Base-by-base conservation (phyloP, 1,284 basidiomycete genomes). In the Puccinia hordei region DNA sequence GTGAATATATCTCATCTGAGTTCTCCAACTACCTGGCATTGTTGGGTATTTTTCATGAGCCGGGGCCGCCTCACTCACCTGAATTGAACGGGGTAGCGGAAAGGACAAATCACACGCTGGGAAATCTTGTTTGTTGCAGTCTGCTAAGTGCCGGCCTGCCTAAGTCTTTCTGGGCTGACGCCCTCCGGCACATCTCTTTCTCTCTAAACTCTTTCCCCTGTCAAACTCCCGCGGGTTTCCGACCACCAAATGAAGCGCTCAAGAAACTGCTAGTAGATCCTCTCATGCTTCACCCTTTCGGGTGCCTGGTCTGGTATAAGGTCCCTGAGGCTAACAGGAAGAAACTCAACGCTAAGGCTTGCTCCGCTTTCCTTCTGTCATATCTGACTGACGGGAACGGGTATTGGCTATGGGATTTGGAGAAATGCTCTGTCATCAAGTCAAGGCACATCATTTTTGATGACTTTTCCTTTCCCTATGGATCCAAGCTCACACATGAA, bases 21-120 rank as follows among this genome's bases (percentile, higher is more conserved):
- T 85, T 87, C 75, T 22, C 74, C 13, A 81, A 77, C 0, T 85
- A 83, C 61, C 84, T 86, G 5, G 81, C 81, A 10, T 35, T 68
- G 0, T 41, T 79, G 9, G 87, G 87, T 22, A 87, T 85, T 6
- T n/a, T n/a, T n/a, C n/a, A n/a, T n/a, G n/a, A n/a, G n/a, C n/a
- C n/a, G n/a, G n/a, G n/a, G n/a, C n/a, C n/a, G n/a, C n/a, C n/a
- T n/a, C n/a, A n/a, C n/a, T n/a, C n/a, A n/a, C n/a, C n/a, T n/a
- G n/a, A n/a, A n/a, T n/a, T n/a, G n/a, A n/a, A n/a, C n/a, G n/a
- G n/a, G n/a, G n/a, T n/a, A n/a, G n/a, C n/a, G n/a, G n/a, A n/a
- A n/a, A n/a, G n/a, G n/a, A n/a, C n/a, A n/a, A n/a, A n/a, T n/a
- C n/a, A n/a, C n/a, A n/a, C n/a, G n/a, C n/a, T n/a, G n/a, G n/a